Base-by-base conservation (phyloP, 371 early-diverging fungal genomes). In the Neoconidiobolus thromboides region DNA sequence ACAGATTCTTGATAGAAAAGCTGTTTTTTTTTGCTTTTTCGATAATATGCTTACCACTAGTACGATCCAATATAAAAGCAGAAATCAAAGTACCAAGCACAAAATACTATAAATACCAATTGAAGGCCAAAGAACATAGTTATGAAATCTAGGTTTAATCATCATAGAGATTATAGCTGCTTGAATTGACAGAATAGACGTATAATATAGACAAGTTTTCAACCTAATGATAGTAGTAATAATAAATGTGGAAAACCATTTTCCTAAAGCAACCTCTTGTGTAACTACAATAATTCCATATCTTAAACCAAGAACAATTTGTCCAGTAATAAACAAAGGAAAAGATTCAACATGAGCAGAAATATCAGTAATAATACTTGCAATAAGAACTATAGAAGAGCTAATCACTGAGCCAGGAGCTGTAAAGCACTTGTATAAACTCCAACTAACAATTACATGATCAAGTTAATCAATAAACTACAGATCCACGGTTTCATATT, bases 261-360 rank as follows among this genome's bases (percentile, higher is more conserved):
- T 74, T 0, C 73, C 69, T 0, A 78, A 62, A 0, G 76, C 65
- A 4, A 76, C 72, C 65, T 78, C 76, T 66, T 78, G 79, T 68
- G 73, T 73, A 2, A 77, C 75, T 26, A 76, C 74, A 63, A 78
- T 73, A 39, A 74, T 58, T 43, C 74, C 74, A 52, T 69, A 69
- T 3, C 79, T 77, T 49, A 78, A 49, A 14, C 59, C 78, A 55
- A 73, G 76, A 5, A 76, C 60, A 1, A 76, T 66, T 42, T 75
- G 74, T 10, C 71, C 74, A 12, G 68, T 68, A 1, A 78, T 68
- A 71, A 78, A 70, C 3, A 73, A 38, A 2, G 68, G 62, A 62
- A 69, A 78, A 0, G 64, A 65, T 2, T 64, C 43, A 14, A 65
- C 56, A 14, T 73, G 66, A 10, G 75, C 71, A 36, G 76, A 69